A percentile compares a stretch with the other conserved stretches of the same genome.
Conservation (phyloP, 1,284 basidiomycete genomes). For the Cutaneotrichosporon mucoides region DNA sequence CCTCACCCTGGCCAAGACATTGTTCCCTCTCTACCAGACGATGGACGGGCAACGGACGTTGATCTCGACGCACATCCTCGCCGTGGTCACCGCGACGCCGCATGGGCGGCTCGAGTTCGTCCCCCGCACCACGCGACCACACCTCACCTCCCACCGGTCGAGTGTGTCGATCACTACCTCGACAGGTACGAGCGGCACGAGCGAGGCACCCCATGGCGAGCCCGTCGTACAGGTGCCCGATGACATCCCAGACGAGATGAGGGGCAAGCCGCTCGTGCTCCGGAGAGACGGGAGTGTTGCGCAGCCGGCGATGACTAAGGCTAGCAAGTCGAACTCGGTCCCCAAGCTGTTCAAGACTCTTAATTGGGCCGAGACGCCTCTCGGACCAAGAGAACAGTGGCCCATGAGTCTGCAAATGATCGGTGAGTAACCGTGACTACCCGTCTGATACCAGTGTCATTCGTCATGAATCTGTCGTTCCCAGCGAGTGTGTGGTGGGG, state of each 20-base stretch:
- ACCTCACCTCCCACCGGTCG: neutral
- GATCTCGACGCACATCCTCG: slow-evolving; percentile 18
- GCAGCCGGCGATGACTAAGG: neutral
- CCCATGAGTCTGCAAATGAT: slow-evolving; percentile 9
- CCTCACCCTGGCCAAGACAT: slow-evolving; percentile 33
- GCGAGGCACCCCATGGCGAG: neutral
- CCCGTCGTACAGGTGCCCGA: neutral
- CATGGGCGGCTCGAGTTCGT: neutral
- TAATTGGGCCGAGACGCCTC: slow-evolving; percentile 41
- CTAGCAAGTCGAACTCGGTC: no score
- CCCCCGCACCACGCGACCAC: neutral
- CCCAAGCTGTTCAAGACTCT: slow-evolving; percentile 28
- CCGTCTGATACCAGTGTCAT: neutral
- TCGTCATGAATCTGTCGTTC: slow-evolving; percentile 39
- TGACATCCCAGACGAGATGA: neutral
- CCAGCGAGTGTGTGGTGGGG: slow-evolving; percentile 46
- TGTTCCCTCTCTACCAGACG: slow-evolving; percentile 23
- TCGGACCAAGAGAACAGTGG: slow-evolving; percentile 39
- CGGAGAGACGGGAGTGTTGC: neutral
- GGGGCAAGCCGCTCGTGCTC: neutral
- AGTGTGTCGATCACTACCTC: neutral
- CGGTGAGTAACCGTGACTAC: slow-evolving; percentile 11
- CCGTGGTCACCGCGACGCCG: slow-evolving; percentile 34
- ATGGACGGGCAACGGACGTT: slow-evolving; percentile 10
- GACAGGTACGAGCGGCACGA: neutral